A percentile compares a stretch with the other conserved stretches of the same genome.
Conservation (phyloP, 1,284 basidiomycete genomes). For the Leccinum fuscescens region DNA sequence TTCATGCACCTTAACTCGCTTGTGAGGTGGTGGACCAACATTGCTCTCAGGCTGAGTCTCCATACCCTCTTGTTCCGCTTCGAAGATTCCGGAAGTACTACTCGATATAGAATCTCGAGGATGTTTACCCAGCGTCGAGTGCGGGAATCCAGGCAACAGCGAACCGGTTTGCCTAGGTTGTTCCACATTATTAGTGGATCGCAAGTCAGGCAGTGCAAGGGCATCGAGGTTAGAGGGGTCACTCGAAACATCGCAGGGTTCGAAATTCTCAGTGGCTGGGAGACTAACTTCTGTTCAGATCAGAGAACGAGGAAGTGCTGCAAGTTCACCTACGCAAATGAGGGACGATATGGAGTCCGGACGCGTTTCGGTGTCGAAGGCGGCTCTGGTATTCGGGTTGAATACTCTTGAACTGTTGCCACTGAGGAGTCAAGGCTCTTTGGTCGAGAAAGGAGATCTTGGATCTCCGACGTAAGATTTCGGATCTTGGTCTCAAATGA, state of each 20-base stretch:
- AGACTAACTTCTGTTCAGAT: constrained; percentile 22
- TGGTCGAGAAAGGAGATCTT: constrained; percentile 23
- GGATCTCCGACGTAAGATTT: constrained; percentile 33
- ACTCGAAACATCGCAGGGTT: constrained; percentile 22
- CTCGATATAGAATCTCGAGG: constrained; percentile 49
- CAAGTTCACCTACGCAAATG: constrained; percentile 27
- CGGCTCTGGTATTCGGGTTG: constrained; percentile 28
- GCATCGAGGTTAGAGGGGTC: constrained; percentile 22
- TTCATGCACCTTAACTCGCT: constrained; percentile 43
- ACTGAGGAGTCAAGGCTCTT: constrained; percentile 14
- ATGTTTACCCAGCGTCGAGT: constrained; percentile 58
- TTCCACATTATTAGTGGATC: constrained; percentile 17
- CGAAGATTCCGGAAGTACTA: constrained; percentile 40
- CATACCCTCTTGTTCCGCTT: constrained; percentile 39
- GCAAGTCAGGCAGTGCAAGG: constrained; percentile 14
- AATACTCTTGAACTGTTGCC: constrained; percentile 11
- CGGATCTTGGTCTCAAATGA: constrained; percentile 38
- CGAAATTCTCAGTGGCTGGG: constrained; percentile 16
- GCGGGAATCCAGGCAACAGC: constrained; percentile 41
- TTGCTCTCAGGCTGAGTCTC: constrained; percentile 39
- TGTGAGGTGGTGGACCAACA: constrained; percentile 47
- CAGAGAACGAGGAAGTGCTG: not conserved
- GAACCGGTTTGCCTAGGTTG: constrained; percentile 25
- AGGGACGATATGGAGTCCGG: constrained; percentile 28
- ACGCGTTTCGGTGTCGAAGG: constrained; percentile 35